Evolutionary conservation across 495 filamentous ascomycete species (phyloP), one percentile per base, ranked within the genome.

Genomic region (Endocarpon pusillum): DNA sequence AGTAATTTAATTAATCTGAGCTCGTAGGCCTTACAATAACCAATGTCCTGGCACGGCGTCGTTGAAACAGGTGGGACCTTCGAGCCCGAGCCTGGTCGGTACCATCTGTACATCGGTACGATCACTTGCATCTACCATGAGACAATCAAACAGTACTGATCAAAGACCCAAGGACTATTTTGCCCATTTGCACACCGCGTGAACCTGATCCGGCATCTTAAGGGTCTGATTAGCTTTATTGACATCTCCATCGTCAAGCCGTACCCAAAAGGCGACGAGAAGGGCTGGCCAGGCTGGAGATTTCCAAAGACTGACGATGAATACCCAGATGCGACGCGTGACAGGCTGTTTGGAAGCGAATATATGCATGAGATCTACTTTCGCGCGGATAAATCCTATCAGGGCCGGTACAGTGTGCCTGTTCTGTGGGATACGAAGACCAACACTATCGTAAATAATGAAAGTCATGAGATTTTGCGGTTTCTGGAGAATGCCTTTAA

Each of bases 151-250:
- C 23, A 25, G 23, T 12, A 21, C 22, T 35, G n/a, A 14, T 19
- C 12, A n/a, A 16, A 15, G 6, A 31, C 17, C 21, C 18, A 19
- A 32, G 61, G 64, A 5, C 52, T 66, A 14, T 70, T 69, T 53
- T 71, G 67, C 39, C 68, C 66, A 18, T 73, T 67, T 33, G 81
- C 83, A 1, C 80, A 76, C 36, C 72, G 66, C n/a, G 64, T 40
- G 4, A 62, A 64, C 35, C 49, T 67, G 29, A 39, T 69, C 3
- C 72, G 76, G 31, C 62, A 75, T 26, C 64, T 93, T 31, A 89
- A 89, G 56, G 81, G 82, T 9, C 62, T 92, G 0, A 70, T 79
- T 32, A 59, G 71, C 8, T 61, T 81, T 19, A 69, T 92, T 29
- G 65, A 73, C 12, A 65, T 74, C 37, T 76, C 75, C 2, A 55